Evolutionary conservation across 1,139 yeast genomes (phyloP).

Genomic region (Arxiozyma telluris): DNA sequence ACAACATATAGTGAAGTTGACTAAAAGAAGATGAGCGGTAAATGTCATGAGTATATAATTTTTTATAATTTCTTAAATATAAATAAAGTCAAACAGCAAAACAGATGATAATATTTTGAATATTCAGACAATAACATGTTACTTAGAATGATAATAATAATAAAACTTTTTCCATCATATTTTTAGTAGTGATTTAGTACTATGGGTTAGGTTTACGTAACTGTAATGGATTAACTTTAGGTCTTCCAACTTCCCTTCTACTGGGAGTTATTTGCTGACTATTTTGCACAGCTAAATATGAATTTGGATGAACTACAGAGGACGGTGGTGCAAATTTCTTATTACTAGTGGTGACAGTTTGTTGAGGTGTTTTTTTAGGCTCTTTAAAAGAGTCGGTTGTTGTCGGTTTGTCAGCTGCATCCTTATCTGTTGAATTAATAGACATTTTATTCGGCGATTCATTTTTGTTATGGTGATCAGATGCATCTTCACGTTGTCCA

Average conservation of each 20-base stretch:
- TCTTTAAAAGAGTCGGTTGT: neutral
- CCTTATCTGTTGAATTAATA: neutral
- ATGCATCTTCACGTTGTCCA: neutral
- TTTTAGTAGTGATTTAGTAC: neutral
- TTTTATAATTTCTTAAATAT: no score
- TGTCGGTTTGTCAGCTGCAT: neutral
- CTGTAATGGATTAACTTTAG: constrained; percentile 20
- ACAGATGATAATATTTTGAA: no score
- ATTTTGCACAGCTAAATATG: constrained; percentile 4
- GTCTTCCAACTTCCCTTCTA: constrained; percentile 28
- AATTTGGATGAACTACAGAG: constrained; percentile 22
- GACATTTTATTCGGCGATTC: neutral
- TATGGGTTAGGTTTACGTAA: constrained; percentile 9
- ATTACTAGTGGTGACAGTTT: neutral
- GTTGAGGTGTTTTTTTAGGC: constrained; percentile 1
- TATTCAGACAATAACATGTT: neutral
- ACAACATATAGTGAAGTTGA: no score
- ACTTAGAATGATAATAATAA: neutral
- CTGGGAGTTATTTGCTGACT: neutral
- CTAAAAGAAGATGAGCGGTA: neutral
- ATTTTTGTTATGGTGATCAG: neutral
- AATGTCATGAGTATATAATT: neutral
- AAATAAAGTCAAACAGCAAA: neutral
- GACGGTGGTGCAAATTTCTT: constrained; percentile 22
- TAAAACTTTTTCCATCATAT: neutral